Base-by-base conservation (phyloP, 139 green algal species). In the Asterochloris erici region DNA sequence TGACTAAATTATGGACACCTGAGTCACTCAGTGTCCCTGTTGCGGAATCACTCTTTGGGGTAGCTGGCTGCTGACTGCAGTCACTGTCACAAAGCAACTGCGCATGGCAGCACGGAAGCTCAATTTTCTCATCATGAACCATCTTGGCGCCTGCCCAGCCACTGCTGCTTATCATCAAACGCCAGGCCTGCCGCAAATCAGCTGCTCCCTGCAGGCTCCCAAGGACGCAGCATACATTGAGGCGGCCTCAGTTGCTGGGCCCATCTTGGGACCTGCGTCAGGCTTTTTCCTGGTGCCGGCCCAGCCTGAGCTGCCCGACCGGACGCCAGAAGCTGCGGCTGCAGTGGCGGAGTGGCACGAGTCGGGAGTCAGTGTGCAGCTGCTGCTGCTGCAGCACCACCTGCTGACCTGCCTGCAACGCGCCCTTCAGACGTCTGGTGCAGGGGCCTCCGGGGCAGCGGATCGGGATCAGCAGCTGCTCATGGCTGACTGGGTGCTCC, bases 401-500 rank as follows among this genome's bases (percentile, higher is more conserved):
- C 12, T 62, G 26, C 10, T 62, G 47, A 26, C 23, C 13, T 17
- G 28, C 13, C 23, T 47, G 12, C 23, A 12, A 19, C 12, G 11
- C 47, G 26, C 10, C 26, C 12, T 62, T 13, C 19, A n/a, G 12
- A 21, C 23, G 26, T 12, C 74, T 66, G 74, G 74, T 9, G 10
- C 28, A 23, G 23, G 9, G 19, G 14, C 23, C 19, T 19, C 15
- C 15, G 15, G 19, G 14, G 74, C 63, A 62, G 24, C 68, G 13
- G 17, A 14, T 24, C 61, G 17, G 76, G 21, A 69, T 24, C 68
- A 62, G 29, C 60, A 70, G 54, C 13, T 80, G 76, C 23, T 80
- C 60, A 68, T 80, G 76, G 76, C 76, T 68, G 76, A 80, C 60
- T 80, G 76, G 76, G 76, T 54, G 60, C 17, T 62, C 23, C 38